Percentiles rank a stretch among this genome's conserved stretches.
Conservation (phyloP, 1,284 basidiomycete species). For the Ceraceosorus guamensis region DNA sequence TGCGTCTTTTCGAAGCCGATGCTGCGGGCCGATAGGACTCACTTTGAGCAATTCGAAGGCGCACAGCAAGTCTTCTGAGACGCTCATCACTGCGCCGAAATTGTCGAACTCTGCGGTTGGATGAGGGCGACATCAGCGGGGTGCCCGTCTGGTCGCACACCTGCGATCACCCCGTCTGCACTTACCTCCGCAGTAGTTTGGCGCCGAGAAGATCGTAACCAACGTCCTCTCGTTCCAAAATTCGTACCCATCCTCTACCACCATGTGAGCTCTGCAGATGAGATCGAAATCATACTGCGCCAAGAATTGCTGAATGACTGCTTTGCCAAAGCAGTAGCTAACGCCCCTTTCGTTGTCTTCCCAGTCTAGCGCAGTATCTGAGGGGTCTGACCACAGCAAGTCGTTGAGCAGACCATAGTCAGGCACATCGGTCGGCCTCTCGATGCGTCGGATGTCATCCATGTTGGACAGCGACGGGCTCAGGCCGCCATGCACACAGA, state of each 20-base stretch:
- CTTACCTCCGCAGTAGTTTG: constrained; percentile 90
- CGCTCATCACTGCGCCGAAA: constrained; percentile 72
- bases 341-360: constrained; percentile 99
- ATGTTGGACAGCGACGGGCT: constrained; percentile 95
- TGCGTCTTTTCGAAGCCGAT: no score
- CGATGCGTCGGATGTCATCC: constrained; percentile 98
- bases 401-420: constrained; percentile 97
- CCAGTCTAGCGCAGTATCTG: constrained; percentile 95
- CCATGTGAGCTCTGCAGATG: constrained; percentile 99
- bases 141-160: neutral
- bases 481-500: constrained; percentile 96
- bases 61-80: constrained; percentile 77
- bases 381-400: constrained; percentile 95
- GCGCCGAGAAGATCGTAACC: constrained; percentile 94
- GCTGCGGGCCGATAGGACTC: no score
- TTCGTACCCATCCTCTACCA: constrained; percentile 93
- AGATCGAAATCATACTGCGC: constrained; percentile 85
- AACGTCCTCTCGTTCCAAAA: constrained; percentile 99
- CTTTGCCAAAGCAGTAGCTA: constrained; percentile 97
- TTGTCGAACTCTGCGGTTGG: constrained; percentile 76
- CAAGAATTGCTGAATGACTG: constrained; percentile 91
- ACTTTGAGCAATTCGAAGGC: constrained; percentile 6
- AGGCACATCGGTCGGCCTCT: constrained; percentile 97
- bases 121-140: neutral
- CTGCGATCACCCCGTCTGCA: constrained; percentile 14